These are phyloP conservation scores for Didymella lethalis DNA, from an alignment of 2,329 filamentous ascomycete genomes.

Conservation along the genomic window DNA sequence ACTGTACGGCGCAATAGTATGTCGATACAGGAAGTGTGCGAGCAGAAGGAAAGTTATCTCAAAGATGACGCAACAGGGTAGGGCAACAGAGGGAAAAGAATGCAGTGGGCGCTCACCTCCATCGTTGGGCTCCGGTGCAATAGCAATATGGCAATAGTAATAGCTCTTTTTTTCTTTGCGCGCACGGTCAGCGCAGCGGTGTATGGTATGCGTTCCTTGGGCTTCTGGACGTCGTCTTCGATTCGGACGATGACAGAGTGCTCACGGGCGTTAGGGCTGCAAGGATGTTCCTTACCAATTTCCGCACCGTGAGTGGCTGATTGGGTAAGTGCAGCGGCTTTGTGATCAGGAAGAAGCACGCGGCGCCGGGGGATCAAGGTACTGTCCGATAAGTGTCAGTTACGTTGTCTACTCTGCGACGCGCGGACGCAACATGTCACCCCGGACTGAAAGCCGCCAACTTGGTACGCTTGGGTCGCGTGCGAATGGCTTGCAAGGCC, in stretches of 20 bases:
- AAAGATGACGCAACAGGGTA: constrained; percentile 22
- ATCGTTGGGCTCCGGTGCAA: constrained; percentile 24
- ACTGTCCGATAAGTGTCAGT: constrained; percentile 10
- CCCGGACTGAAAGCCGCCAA: constrained; percentile 12
- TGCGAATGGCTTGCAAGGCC: constrained; percentile 19
- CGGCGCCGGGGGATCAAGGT: constrained; percentile 16
- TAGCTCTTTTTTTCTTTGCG: constrained; percentile 23
- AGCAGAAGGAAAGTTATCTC: constrained; percentile 18
- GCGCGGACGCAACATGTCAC: constrained; percentile 11
- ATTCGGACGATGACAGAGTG: constrained; percentile 21
- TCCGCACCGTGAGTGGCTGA: constrained; percentile 19
- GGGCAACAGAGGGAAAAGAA: constrained; percentile 19
- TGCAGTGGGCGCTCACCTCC: constrained; percentile 23
- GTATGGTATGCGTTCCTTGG: constrained; percentile 22
- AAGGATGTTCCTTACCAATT: constrained; percentile 22
- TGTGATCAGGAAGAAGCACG: constrained; percentile 18
- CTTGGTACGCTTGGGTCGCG: constrained; percentile 18
- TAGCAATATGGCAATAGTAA: constrained; percentile 19
- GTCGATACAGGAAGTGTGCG: constrained; percentile 8
- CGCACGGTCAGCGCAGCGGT: constrained; percentile 25
- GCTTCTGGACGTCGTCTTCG: constrained; percentile 23
- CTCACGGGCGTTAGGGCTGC: constrained; percentile 19
- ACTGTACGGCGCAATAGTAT: constrained; percentile 9
- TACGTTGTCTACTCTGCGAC: constrained; percentile 12
- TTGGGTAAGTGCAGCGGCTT: constrained; percentile 14